phyloP scores from a whole-genome alignment of 164 flowering plant genomes.

The Piper betle region DNA sequence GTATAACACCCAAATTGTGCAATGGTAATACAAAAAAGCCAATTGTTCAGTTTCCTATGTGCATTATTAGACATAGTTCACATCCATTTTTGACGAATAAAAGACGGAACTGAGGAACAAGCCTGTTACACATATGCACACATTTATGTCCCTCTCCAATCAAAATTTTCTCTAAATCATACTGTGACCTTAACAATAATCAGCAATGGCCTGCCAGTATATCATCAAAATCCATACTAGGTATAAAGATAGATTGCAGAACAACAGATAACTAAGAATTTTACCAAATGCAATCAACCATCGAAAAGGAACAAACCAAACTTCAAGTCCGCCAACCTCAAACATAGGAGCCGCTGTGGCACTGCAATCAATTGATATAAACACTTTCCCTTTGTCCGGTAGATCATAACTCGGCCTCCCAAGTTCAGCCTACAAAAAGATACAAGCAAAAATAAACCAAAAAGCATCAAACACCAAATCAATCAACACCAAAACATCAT shows the following conservation, averaged over 20 bases:
- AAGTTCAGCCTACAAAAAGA: constrained; percentile 71
- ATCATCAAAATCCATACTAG: too few relatives aligned
- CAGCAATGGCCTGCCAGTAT: background rate
- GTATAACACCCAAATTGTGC: too few relatives aligned
- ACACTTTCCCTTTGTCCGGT: constrained; percentile 77
- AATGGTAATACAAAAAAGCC: too few relatives aligned
- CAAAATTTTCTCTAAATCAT: background rate
- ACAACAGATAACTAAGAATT: too few relatives aligned
- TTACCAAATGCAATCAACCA: background rate
- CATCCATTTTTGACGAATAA: too few relatives aligned
- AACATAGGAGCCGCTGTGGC: constrained; percentile 76
- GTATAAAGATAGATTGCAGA: too few relatives aligned
- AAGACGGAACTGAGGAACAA: too few relatives aligned
- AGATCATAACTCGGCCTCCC: constrained; percentile 60
- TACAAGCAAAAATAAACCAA: background rate
- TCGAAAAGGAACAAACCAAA: background rate
- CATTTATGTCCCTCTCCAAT: background rate
- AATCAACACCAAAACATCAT: background rate
- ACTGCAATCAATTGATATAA: constrained; percentile 75
- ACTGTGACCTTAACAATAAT: background rate
- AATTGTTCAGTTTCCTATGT: too few relatives aligned
- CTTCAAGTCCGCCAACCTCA: constrained; percentile 40
- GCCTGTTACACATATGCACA: background rate
- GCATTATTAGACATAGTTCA: too few relatives aligned
- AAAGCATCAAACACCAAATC: background rate